Evolutionary conservation across 352 stramenopile genomes (phyloP).

Genomic region (Globisporangium okanoganense): DNA sequence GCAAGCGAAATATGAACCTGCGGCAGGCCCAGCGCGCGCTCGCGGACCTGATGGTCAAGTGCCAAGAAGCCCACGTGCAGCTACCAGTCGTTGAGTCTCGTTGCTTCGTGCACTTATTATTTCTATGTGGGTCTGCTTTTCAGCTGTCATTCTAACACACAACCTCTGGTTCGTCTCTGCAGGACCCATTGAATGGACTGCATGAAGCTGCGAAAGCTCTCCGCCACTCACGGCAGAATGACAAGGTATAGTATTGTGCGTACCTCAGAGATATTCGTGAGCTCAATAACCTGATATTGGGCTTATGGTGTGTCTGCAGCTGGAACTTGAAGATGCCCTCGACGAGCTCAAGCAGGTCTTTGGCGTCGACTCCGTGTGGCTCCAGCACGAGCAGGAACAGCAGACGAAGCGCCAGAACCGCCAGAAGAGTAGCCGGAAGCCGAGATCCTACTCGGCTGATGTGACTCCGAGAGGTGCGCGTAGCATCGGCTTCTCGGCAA

Average conservation of each 20-base stretch:
- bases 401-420: conserved; percentile 33
- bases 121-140: not conserved
- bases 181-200: conserved; percentile 39
- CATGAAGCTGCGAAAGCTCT: conserved; percentile 35
- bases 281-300: not conserved
- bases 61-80: conserved; percentile 51
- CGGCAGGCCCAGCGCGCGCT: conserved; percentile 60
- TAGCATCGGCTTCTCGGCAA: conserved; percentile 4
- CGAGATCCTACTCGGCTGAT: not conserved
- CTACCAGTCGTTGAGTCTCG: conserved; percentile 35
- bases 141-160: not conserved
- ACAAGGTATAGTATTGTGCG: conserved; percentile 26
- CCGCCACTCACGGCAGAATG: conserved; percentile 32
- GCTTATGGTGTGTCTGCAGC: conserved; percentile 10
- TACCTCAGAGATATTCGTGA: not conserved
- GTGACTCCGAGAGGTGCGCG: not conserved
- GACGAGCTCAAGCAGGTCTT: conserved; percentile 56
- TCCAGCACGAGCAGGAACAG: conserved; percentile 39
- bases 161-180: not conserved
- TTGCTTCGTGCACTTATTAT: not conserved
- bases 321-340: conserved; percentile 41
- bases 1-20: too few relatives aligned
- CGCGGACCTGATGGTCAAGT: conserved; percentile 54
- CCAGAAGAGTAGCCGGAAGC: conserved; percentile 26
- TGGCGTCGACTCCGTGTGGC: conserved; percentile 46